Conservation (phyloP, 306 rosid species). For the Neltuma alba region DNA sequence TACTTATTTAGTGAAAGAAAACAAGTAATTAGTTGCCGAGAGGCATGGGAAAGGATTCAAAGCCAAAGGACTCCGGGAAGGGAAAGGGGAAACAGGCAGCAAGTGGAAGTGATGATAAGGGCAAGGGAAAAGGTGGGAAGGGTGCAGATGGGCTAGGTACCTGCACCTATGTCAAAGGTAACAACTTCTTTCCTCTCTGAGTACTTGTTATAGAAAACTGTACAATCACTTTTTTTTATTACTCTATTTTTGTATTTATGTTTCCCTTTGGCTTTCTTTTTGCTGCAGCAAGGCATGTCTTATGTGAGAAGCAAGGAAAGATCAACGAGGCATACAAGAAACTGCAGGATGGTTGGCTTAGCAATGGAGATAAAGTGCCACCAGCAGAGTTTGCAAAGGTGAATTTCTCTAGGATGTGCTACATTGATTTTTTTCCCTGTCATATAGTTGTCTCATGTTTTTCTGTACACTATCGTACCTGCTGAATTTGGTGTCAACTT, state of each 20-base stretch:
- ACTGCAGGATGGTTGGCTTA: constrained; percentile 93
- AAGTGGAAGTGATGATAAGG: constrained; percentile 80
- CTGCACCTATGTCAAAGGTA: constrained; percentile 94
- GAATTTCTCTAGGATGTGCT: constrained; percentile 23
- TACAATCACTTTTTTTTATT: background rate
- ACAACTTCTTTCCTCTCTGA: constrained; percentile 6
- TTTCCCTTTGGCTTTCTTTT: constrained; percentile 24
- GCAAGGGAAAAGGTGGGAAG: constrained; percentile 87
- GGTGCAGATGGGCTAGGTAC: constrained; percentile 90
- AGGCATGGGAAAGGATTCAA: constrained; percentile 87
- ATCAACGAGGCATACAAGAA: constrained; percentile 96
- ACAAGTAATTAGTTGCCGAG: constrained; percentile 23
- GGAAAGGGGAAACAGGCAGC: constrained; percentile 90
- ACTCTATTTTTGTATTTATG: background rate
- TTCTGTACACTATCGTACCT: background rate
- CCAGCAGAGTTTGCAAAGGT: constrained; percentile 97
- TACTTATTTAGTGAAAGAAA: constrained; percentile 20
- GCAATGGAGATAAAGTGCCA: constrained; percentile 93
- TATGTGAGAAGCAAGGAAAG: constrained; percentile 97
- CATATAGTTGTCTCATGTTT: background rate
- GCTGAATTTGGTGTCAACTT: constrained; percentile 5
- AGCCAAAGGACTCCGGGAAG: constrained; percentile 72
- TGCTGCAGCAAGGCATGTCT: constrained; percentile 78
- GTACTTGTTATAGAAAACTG: background rate
- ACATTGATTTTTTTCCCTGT: background rate